phyloP scores from a whole-genome alignment of 345 rosid species.

The Hirschfeldia incana region DNA sequence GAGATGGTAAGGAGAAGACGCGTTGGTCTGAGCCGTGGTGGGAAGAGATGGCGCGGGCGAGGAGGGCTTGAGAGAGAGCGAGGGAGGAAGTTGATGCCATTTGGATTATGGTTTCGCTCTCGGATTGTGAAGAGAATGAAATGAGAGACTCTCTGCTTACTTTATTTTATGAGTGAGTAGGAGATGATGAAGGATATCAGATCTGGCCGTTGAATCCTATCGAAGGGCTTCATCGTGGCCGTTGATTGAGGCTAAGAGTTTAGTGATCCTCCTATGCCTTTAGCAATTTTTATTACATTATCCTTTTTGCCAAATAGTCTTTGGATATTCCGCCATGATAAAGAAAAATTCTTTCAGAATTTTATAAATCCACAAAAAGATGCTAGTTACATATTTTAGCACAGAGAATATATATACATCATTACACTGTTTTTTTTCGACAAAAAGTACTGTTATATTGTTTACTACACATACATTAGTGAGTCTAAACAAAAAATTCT shows the following conservation, averaged over 20 bases:
- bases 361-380: background rate
- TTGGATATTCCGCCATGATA: constrained; percentile 39
- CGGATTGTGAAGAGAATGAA: constrained; percentile 27
- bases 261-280: constrained; percentile 43
- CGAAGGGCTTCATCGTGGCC: constrained; percentile 28
- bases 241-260: constrained; percentile 41
- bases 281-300: constrained; percentile 4
- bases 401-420: background rate
- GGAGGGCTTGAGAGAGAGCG: constrained; percentile 64
- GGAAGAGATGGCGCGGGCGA: constrained; percentile 50
- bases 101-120: constrained; percentile 9
- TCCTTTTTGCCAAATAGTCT: constrained; percentile 1
- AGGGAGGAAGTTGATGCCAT: constrained; percentile 69
- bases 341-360: background rate
- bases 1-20: constrained; percentile 41
- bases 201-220: constrained; percentile 48
- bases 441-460: background rate
- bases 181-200: background rate
- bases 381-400: background rate
- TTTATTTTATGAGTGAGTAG: constrained; percentile 18
- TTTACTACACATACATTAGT: background rate
- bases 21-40: constrained; percentile 52
- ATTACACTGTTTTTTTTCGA: background rate
- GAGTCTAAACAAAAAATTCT: background rate
- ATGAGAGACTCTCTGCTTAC: constrained; percentile 29